A percentile compares a stretch with the other conserved stretches of the same genome.
phyloP scores from a whole-genome alignment of 1,284 basidiomycete genomes.

The Cutaneotrichosporon sp. region DNA sequence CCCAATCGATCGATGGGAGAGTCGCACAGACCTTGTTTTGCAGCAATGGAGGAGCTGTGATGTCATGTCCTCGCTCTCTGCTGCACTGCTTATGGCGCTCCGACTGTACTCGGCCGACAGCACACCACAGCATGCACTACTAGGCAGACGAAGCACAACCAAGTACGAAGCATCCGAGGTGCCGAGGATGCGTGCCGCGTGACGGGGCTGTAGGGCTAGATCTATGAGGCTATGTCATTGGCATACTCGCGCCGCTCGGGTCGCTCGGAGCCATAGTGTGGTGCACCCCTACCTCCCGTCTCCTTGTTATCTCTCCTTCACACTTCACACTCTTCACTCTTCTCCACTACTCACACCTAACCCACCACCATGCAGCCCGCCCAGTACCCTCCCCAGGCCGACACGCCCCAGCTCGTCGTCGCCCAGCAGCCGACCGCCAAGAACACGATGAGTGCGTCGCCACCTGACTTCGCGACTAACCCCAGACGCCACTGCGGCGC shows the following conservation, averaged over 20 bases:
- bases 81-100: too few species aligned
- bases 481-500: slow-evolving; percentile 9
- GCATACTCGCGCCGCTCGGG: too few species aligned
- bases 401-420: slow-evolving; percentile 17
- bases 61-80: too few species aligned
- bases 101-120: too few species aligned
- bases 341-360: neutral
- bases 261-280: neutral
- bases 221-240: neutral
- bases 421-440: slow-evolving; percentile 38
- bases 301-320: neutral
- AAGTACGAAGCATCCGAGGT: too few species aligned
- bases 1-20: neutral
- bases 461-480: neutral
- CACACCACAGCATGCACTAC: too few species aligned
- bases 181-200: too few species aligned
- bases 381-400: slow-evolving; percentile 4
- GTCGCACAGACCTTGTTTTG: too few species aligned
- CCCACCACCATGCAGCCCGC: neutral
- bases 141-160: too few species aligned
- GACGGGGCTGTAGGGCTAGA: too few species aligned
- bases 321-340: neutral
- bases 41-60: too few species aligned
- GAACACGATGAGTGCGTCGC: slow-evolving; percentile 38
- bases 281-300: neutral